Percentiles rank a stretch among this genome's conserved stretches.
Conservation (phyloP, 805 yeast genomes). For the Kodamaea restingae region DNA sequence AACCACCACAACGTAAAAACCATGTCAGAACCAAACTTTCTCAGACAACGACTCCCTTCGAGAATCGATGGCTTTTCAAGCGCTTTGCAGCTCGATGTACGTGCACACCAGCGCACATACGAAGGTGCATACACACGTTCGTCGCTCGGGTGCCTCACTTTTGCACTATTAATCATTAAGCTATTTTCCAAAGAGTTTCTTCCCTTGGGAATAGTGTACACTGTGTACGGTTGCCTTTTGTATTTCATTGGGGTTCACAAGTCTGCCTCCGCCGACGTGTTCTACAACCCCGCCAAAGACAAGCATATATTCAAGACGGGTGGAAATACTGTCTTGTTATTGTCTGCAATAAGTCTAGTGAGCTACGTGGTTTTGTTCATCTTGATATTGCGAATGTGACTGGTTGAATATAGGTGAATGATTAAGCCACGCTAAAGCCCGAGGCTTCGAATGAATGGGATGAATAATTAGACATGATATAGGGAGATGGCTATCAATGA, state of each 20-base stretch:
- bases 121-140: slow-evolving; percentile 81
- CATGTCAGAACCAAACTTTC: background rate
- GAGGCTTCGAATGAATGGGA: too few relatives aligned
- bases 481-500: too few relatives aligned
- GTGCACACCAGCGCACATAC: slow-evolving; percentile 78
- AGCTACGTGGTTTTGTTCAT: slow-evolving; percentile 52
- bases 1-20: background rate
- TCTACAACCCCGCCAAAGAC: slow-evolving; percentile 35
- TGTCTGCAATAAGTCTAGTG: slow-evolving; percentile 46
- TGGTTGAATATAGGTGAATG: background rate
- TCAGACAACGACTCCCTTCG: slow-evolving; percentile 24
- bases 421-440: too few relatives aligned
- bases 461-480: too few relatives aligned
- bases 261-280: slow-evolving; percentile 33
- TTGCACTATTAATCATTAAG: slow-evolving; percentile 61
- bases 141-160: slow-evolving; percentile 63
- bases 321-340: slow-evolving; percentile 55
- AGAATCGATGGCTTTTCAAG: slow-evolving; percentile 34
- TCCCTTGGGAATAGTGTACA: slow-evolving; percentile 63
- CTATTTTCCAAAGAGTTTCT: slow-evolving; percentile 61
- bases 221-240: slow-evolving; percentile 50
- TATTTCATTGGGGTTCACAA: slow-evolving; percentile 38
- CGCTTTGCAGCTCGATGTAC: slow-evolving; percentile 43
- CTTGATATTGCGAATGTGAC: slow-evolving; percentile 40
- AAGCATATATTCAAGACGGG: slow-evolving; percentile 51